Evolutionary conservation across 2,329 filamentous ascomycete species (phyloP).

Genomic region (Ilyonectria robusta): DNA sequence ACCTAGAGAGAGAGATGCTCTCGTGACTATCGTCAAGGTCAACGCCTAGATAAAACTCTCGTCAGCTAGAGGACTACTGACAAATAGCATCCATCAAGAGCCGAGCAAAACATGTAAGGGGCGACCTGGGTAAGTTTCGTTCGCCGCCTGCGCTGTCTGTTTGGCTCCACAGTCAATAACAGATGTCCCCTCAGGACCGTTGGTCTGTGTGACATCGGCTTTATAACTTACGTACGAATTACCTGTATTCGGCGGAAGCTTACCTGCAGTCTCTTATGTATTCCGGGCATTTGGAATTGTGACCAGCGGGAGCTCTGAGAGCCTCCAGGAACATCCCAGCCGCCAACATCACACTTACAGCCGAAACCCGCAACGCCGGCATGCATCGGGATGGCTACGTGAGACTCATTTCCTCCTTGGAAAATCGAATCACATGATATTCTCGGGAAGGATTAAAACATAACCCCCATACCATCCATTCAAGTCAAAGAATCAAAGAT

Average conservation of each 20-base stretch:
- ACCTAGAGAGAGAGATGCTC: background rate
- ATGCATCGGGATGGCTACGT: background rate
- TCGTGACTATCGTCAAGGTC: background rate
- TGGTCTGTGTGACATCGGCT: background rate
- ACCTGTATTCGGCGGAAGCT: background rate
- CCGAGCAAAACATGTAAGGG: background rate
- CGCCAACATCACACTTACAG: background rate
- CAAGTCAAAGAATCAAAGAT: no score
- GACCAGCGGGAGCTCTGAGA: background rate
- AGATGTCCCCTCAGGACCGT: background rate
- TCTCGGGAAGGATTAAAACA: no score
- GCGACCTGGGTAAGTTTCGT: background rate
- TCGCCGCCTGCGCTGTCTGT: no score
- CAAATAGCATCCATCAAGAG: slow-evolving; percentile 3
- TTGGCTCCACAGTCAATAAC: background rate
- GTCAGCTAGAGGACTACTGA: background rate
- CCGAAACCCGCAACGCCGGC: no score
- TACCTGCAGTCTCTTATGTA: background rate
- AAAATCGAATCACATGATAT: background rate
- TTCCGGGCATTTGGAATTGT: no score
- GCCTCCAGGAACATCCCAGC: background rate
- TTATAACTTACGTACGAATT: background rate
- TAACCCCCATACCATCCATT: no score
- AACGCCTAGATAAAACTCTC: slow-evolving; percentile 12
- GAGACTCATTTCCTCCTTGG: background rate